Conservation (phyloP, 2,329 filamentous ascomycete species). For the Tolypocladium tropicale region DNA sequence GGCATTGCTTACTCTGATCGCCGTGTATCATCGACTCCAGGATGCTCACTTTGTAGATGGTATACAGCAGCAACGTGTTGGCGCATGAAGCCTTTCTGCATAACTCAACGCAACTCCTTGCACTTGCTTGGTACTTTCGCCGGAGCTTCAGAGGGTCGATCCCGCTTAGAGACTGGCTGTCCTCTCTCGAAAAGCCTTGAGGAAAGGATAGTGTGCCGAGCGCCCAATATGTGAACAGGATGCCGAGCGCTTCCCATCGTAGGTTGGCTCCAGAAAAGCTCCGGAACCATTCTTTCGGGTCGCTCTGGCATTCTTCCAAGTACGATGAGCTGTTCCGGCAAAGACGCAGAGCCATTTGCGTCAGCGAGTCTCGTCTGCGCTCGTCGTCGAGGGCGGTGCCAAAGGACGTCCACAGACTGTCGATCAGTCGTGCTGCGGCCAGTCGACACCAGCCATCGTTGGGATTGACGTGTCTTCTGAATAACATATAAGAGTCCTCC, state of each 20-base stretch:
- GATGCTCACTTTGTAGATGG: neutral
- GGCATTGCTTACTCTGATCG: neutral
- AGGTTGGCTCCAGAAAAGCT: neutral
- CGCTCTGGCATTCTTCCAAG: neutral
- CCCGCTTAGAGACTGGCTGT: neutral
- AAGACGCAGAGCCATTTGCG: neutral
- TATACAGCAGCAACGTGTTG: neutral
- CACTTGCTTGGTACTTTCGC: neutral
- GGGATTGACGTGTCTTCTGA: neutral
- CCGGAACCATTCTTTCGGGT: neutral
- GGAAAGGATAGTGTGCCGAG: neutral
- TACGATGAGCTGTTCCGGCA: neutral
- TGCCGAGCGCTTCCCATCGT: neutral
- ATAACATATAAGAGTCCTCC: neutral
- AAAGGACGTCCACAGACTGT: neutral
- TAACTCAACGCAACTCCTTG: neutral
- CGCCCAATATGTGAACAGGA: neutral
- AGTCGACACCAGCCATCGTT: neutral
- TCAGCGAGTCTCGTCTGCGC: neutral
- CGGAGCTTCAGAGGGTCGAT: neutral
- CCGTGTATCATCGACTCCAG: neutral
- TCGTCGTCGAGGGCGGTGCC: neutral
- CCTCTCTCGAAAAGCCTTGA: neutral
- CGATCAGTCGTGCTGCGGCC: neutral
- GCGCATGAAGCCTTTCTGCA: neutral